These are phyloP conservation scores for Diaporthe ampelina DNA, from an alignment of 2,329 filamentous ascomycete genomes.

Conservation along the genomic window DNA sequence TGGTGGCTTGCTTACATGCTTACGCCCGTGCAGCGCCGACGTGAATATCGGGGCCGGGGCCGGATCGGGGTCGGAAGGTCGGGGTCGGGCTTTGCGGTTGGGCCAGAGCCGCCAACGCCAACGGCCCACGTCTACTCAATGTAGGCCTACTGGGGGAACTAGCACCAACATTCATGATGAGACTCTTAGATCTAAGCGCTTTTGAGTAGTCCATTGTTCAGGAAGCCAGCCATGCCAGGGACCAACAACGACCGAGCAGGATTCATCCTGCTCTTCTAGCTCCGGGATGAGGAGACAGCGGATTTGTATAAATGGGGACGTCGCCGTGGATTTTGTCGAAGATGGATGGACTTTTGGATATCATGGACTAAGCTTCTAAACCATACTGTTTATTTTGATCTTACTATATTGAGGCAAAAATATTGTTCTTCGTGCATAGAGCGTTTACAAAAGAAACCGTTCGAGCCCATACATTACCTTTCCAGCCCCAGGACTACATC, in stretches of 20 bases:
- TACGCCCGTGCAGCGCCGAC: neutral
- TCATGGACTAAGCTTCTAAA: neutral
- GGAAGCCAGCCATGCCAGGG: neutral
- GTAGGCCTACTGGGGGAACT: neutral
- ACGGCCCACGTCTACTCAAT: too few species aligned
- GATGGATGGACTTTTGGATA: neutral
- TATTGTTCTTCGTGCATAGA: too few species aligned
- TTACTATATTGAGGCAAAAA: neutral
- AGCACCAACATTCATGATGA: neutral
- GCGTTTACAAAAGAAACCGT: neutral
- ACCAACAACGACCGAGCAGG: neutral
- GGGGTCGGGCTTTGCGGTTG: neutral
- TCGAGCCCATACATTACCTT: neutral
- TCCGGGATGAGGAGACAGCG: neutral
- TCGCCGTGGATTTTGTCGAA: neutral
- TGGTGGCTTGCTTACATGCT: neutral
- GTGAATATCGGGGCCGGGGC: neutral
- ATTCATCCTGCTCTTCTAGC: neutral
- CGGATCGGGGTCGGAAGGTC: constrained; percentile 11
- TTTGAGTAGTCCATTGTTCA: neutral
- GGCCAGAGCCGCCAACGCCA: too few species aligned
- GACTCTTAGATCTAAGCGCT: neutral
- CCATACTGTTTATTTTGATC: neutral
- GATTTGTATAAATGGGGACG: neutral
- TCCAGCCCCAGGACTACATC: neutral